Percentiles rank a stretch among this genome's conserved stretches.
Evolutionary conservation across 805 yeast species (phyloP).

Genomic region (Diddensiella santjacobensis): DNA sequence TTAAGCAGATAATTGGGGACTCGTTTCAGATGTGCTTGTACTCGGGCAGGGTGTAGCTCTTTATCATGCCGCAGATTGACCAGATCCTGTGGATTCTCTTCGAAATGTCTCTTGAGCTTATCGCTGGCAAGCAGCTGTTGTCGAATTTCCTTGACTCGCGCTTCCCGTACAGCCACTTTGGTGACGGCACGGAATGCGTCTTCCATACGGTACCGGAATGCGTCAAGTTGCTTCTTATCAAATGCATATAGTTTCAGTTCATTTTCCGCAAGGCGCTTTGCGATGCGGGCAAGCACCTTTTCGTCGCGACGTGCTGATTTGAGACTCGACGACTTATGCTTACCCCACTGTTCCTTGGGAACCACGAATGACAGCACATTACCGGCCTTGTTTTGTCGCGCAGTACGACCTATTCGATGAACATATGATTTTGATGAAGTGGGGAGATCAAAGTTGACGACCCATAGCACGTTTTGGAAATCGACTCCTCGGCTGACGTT

Average conservation of each 20-base stretch:
- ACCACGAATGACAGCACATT: constrained; percentile 92
- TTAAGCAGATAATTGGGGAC: constrained; percentile 81
- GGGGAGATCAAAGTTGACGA: constrained; percentile 91
- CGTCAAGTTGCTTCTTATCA: constrained; percentile 88
- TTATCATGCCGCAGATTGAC: constrained; percentile 86
- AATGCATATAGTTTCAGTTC: constrained; percentile 68
- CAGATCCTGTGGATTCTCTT: constrained; percentile 94
- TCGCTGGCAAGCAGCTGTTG: constrained; percentile 84
- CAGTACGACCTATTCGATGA: constrained; percentile 95
- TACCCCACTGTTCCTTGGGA: constrained; percentile 77
- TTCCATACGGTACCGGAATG: constrained; percentile 93
- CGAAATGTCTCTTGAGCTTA: constrained; percentile 88
- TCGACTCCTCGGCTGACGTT: constrained; percentile 98
- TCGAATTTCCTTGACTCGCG: constrained; percentile 83
- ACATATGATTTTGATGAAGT: constrained; percentile 82
- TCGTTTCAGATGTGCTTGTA: constrained; percentile 80
- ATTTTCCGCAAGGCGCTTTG: constrained; percentile 63
- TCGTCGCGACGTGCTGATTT: constrained; percentile 78
- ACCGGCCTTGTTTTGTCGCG: constrained; percentile 94
- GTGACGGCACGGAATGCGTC: constrained; percentile 97
- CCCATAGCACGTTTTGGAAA: constrained; percentile 94
- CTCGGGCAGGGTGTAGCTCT: constrained; percentile 76
- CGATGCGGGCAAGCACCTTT: constrained; percentile 70
- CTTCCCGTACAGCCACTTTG: constrained; percentile 83
- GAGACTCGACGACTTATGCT: constrained; percentile 76